Evolutionary conservation across 2,329 filamentous ascomycete genomes (phyloP).

Genomic region (Massarina eburnea): DNA sequence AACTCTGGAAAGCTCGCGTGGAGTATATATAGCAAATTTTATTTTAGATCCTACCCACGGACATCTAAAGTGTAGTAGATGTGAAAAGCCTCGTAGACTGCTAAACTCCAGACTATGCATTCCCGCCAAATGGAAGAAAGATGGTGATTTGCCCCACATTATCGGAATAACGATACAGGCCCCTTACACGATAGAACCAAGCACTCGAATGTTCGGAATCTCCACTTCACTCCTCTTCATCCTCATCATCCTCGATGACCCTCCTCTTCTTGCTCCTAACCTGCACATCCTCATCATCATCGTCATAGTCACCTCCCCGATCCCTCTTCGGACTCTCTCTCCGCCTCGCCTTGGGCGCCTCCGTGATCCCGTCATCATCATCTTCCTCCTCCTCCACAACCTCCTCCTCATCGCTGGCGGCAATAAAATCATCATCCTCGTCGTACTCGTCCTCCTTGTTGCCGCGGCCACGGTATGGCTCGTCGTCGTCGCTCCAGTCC

Average conservation of each 20-base stretch:
- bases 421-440: conserved; percentile 77
- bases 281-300: conserved; percentile 39
- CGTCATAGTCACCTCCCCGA: conserved; percentile 37
- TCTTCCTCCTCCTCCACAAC: conserved; percentile 63
- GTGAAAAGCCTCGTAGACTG: too few species aligned
- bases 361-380: conserved; percentile 49
- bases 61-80: too few species aligned
- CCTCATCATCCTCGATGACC: conserved; percentile 52
- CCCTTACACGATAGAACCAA: too few species aligned
- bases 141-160: too few species aligned
- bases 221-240: conserved; percentile 44
- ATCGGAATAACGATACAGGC: too few species aligned
- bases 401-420: conserved; percentile 72
- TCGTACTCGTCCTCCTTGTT: conserved; percentile 75
- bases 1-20: too few species aligned
- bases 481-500: conserved; percentile 71
- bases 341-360: conserved; percentile 31
- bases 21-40: too few species aligned
- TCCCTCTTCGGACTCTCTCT: conserved; percentile 44
- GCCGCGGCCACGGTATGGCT: conserved; percentile 61
- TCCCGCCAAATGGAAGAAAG: too few species aligned
- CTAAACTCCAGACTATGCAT: too few species aligned
- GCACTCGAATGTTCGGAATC: too few species aligned
- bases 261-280: conserved; percentile 45
- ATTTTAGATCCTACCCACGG: too few species aligned